Evolutionary conservation across 176 grass and related monocot genomes (phyloP).

Genomic region (Juncus inflexus): DNA sequence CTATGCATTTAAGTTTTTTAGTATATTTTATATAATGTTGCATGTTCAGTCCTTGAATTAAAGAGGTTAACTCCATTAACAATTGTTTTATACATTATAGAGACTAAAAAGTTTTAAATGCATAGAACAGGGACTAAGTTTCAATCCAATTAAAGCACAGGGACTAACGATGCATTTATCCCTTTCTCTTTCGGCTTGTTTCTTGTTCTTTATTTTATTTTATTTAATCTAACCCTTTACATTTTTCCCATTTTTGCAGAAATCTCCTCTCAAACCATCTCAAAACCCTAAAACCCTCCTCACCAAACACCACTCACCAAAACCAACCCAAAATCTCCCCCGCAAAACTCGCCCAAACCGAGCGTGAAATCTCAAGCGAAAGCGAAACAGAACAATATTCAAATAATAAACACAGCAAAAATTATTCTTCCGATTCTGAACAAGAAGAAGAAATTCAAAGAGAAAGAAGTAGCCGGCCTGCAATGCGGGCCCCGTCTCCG

Average conservation of each 20-base stretch:
- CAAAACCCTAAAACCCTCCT: conserved; percentile 42
- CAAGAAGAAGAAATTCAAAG: conserved; percentile 27
- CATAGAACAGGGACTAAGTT: too few species aligned
- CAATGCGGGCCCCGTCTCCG: conserved; percentile 82
- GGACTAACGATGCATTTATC: too few species aligned
- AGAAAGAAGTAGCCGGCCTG: conserved; percentile 55
- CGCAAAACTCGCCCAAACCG: conserved; percentile 89
- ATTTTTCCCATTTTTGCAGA: conserved; percentile 40
- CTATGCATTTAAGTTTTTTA: too few species aligned
- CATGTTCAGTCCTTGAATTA: too few species aligned
- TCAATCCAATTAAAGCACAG: too few species aligned
- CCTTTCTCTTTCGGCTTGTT: too few species aligned
- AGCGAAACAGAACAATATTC: conserved; percentile 26
- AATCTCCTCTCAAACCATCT: conserved; percentile 65
- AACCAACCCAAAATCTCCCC: conserved; percentile 42
- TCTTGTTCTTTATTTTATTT: too few species aligned
- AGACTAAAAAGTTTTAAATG: too few species aligned
- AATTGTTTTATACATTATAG: too few species aligned
- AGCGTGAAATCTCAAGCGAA: conserved; percentile 66
- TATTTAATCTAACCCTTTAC: conserved; percentile 8
- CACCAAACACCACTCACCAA: background rate
- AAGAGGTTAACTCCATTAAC: too few species aligned
- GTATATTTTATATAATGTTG: too few species aligned
- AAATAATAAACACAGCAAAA: too few species aligned
- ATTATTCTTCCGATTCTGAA: conserved; percentile 44